Conservation (phyloP, 139 green algal species). For the Yamagishiella unicocca region DNA sequence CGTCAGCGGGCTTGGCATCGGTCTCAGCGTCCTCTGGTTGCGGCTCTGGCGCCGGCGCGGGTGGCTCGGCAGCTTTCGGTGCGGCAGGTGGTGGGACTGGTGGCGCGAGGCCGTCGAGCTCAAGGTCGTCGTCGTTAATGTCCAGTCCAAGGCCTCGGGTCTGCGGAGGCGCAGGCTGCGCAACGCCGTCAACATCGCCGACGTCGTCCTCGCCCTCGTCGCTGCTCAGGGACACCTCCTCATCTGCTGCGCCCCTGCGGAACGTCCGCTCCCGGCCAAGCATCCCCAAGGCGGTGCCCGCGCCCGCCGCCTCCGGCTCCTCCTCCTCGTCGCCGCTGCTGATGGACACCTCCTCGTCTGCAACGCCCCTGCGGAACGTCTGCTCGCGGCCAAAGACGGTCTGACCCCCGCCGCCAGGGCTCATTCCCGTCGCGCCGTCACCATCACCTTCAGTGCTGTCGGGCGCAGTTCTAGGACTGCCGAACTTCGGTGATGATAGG, state of each 20-base stretch:
- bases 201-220: not conserved
- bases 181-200: no score
- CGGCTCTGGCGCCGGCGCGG: not conserved
- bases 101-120: not conserved
- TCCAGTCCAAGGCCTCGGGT: no score
- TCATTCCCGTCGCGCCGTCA: no score
- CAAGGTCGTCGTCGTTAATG: constrained; percentile 25
- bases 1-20: not conserved
- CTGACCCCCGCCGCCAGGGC: no score
- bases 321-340: not conserved
- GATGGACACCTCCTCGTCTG: constrained; percentile 32
- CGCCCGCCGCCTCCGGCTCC: not conserved
- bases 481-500: not conserved
- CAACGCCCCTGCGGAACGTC: constrained; percentile 19
- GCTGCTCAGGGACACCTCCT: constrained; percentile 36
- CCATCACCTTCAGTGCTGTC: not conserved
- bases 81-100: not conserved
- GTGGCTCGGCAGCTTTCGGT: not conserved
- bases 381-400: constrained; percentile 26
- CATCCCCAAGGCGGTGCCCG: not conserved
- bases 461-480: not conserved
- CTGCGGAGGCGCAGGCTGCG: no score
- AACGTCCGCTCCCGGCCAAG: constrained; percentile 23
- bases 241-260: constrained; percentile 21
- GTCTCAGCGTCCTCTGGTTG: not conserved